Base-by-base conservation (phyloP, 345 rosid genomes). In the Balakata baccata region DNA sequence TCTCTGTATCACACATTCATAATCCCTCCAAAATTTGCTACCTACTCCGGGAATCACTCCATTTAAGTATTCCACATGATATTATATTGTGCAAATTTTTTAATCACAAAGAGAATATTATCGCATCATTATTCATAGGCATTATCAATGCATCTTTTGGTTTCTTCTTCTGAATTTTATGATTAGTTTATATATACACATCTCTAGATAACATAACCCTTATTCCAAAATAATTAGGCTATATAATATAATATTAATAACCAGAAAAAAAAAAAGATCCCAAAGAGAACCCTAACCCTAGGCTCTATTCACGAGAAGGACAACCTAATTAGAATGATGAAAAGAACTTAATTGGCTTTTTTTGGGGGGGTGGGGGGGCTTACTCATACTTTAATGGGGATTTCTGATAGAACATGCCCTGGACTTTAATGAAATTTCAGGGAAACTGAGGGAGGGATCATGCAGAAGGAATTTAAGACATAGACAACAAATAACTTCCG, bases 21-120 rank as follows among this genome's bases (percentile, higher is more conserved):
- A 82, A 86, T 86, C 87, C 91, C 69, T 85, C 92, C 92, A 89
- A 89, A 89, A 17, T 37, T 68, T 65, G 76, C 80, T 85, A 87
- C 81, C 92, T 78, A 83, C 90, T 81, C 80, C 79, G 64, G 89
- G 94, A 85, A 88, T 86, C 90, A 82, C 79, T 79, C 64, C 84
- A 78, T 74, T 84, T 77, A 79, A 87, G 74, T 85, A 85, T 80
- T 84, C 68, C 74, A 71, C 64, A 54, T 9, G 59, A 68, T 78
- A 46, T 50, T 68, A 52, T 49, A 77, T 68, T 38, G 34, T 41
- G 54, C 12, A 17, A 51, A 74, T 71, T 64, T 78, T 77, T 45
- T 74, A 51, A 3, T 74, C 68, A 70, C 53, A 25, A 70, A 54
- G 83, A 75, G 91, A 89, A 89, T 85, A 89, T 85, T 80, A 79